phyloP scores from a whole-genome alignment of 1,284 basidiomycete genomes.

The Wolfiporia cocos region DNA sequence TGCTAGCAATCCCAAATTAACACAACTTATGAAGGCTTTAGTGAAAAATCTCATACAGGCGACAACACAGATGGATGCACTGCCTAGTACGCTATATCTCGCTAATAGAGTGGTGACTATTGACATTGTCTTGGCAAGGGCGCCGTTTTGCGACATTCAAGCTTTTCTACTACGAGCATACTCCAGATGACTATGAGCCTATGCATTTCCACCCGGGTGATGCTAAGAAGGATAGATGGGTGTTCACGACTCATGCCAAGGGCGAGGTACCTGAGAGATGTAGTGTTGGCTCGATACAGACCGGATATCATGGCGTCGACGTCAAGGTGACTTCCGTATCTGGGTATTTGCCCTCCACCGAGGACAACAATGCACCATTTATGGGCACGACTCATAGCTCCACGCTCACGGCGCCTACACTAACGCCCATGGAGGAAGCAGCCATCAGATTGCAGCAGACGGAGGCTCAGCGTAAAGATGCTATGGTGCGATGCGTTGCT shows the following conservation, averaged over 20 bases:
- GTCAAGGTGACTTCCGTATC: slow-evolving; percentile 67
- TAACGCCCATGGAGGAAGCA: slow-evolving; percentile 53
- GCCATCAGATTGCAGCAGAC: slow-evolving; percentile 43
- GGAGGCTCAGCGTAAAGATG: slow-evolving; percentile 46
- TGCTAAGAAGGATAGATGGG: slow-evolving; percentile 62
- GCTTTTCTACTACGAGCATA: slow-evolving; percentile 69
- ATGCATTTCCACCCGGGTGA: slow-evolving; percentile 68
- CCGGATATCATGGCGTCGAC: slow-evolving; percentile 69
- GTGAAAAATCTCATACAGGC: slow-evolving; percentile 70
- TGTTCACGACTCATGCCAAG: slow-evolving; percentile 66
- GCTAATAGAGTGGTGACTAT: background rate
- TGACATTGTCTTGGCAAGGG: slow-evolving; percentile 34
- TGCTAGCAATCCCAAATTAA: background rate
- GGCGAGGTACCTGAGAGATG: slow-evolving; percentile 67
- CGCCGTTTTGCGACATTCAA: slow-evolving; percentile 82
- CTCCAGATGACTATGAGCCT: slow-evolving; percentile 74
- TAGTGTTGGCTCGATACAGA: slow-evolving; percentile 57
- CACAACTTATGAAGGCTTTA: slow-evolving; percentile 38
- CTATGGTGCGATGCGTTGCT: slow-evolving; percentile 33
- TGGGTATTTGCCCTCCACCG: slow-evolving; percentile 60
- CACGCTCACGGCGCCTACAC: slow-evolving; percentile 26
- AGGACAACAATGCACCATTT: slow-evolving; percentile 54
- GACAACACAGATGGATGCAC: slow-evolving; percentile 68
- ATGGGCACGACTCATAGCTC: slow-evolving; percentile 39
- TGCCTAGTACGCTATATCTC: slow-evolving; percentile 50